phyloP scores from a whole-genome alignment of 1,284 basidiomycete species.

The Rhodotorula sp. region DNA sequence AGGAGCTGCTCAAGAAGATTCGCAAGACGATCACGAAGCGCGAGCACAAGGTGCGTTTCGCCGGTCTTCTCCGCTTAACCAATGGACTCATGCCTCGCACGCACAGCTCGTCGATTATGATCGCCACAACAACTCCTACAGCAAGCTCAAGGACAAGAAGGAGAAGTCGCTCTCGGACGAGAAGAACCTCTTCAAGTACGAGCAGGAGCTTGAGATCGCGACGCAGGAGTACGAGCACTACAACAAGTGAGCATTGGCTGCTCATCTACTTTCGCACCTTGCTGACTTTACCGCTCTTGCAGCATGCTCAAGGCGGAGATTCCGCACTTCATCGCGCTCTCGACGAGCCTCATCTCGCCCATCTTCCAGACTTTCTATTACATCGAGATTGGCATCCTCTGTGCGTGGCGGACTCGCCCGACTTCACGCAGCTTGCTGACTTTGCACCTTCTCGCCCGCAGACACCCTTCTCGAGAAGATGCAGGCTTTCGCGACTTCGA shows the following conservation, averaged over 20 bases:
- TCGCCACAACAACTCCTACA: constrained; percentile 90
- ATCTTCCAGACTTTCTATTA: constrained; percentile 96
- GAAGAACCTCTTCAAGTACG: constrained; percentile 78
- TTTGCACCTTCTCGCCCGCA: not conserved
- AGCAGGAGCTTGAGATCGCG: constrained; percentile 96
- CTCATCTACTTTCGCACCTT: not conserved
- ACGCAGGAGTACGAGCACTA: constrained; percentile 96
- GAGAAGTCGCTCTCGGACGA: constrained; percentile 86
- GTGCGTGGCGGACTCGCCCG: constrained; percentile 14
- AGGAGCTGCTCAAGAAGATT: constrained; percentile 76
- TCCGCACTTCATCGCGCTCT: constrained; percentile 82
- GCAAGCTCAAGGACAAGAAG: constrained; percentile 95
- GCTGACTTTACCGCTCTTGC: not conserved
- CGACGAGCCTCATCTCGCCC: constrained; percentile 88
- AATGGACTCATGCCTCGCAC: too few relatives aligned
- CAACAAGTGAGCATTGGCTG: constrained; percentile 57
- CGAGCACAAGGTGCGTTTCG: constrained; percentile 76
- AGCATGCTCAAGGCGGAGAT: constrained; percentile 84
- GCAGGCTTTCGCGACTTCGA: constrained; percentile 27
- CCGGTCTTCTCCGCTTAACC: not conserved
- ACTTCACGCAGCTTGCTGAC: not conserved
- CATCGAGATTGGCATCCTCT: constrained; percentile 39
- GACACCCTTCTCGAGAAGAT: constrained; percentile 41
- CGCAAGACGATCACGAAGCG: constrained; percentile 93
- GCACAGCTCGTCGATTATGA: constrained; percentile 84